Base-by-base conservation (phyloP, 2,329 filamentous ascomycete species). In the Phoma sp. region DNA sequence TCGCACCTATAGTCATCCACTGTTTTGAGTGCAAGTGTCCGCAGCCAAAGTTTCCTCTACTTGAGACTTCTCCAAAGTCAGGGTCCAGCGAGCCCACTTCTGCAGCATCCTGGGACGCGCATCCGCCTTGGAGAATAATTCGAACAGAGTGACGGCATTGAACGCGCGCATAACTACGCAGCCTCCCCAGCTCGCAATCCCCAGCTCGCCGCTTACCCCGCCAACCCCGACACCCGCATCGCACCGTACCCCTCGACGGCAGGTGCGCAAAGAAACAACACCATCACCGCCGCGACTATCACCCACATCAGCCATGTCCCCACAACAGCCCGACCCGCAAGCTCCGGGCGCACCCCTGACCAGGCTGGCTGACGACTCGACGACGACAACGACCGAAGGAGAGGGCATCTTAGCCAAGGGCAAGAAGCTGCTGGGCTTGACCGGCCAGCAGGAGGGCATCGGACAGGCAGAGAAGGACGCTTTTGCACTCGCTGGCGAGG, bases 401-500 rank as follows among this genome's bases (percentile, higher is more conserved):
- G 60, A 59, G 46, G 52, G 66, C 35, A 56, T 74, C 7, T 45
- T 72, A 43, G 64, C 60, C 24, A 73, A 73, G 52, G 70, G 67
- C 32, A 76, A 75, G 64, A 73, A 73, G 61, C 57, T 76, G 18
- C 63, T 75, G 11, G 71, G 69, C 13, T 54, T 76, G n/a, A 66
- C 66, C 44, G 70, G 73, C 59, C 74, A 72, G 60, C 72, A 73
- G 57, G 69, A 70, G 32, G 60, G 49, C 10, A 60, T 62, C 29
- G 51, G 49, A 11, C 47, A 60, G 38, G 57, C 58, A 42, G 58
- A 49, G 45, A 45, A 47, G 36, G 52, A 48, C 23, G 54, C 52
- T 4, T 55, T 55, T 47, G 52, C 41, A 14, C 33, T 59, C 24
- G 47, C 59, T 42, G 53, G 55, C 40, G 40, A 56, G 22, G 46